Percentiles rank a stretch among this genome's conserved stretches.
Evolutionary conservation across 2,329 filamentous ascomycete genomes (phyloP).

Genomic region (Tolypocladium endophyticum): DNA sequence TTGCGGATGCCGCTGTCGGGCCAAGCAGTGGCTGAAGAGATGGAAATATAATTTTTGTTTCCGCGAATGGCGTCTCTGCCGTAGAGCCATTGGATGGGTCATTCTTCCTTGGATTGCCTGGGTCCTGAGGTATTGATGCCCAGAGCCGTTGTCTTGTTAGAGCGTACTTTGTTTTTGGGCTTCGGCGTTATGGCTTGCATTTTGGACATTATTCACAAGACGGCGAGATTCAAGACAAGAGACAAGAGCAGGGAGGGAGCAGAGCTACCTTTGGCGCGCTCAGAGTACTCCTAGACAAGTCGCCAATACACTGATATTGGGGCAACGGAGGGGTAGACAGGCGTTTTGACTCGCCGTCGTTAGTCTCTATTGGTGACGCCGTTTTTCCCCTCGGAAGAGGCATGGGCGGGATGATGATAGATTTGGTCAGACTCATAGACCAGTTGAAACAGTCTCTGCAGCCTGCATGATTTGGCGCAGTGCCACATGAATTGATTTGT

Average conservation of each 20-base stretch:
- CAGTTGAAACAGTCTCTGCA: not conserved
- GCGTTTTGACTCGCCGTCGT: not conserved
- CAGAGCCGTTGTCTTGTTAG: not conserved
- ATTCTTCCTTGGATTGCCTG: not conserved
- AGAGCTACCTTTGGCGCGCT: not conserved
- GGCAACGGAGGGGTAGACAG: not conserved
- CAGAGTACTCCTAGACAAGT: not conserved
- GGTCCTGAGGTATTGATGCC: not conserved
- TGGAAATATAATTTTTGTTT: not conserved
- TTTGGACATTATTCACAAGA: not conserved
- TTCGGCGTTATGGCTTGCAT: not conserved
- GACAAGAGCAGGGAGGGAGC: not conserved
- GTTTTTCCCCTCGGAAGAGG: not conserved
- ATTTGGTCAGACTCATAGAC: not conserved
- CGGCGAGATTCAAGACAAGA: not conserved
- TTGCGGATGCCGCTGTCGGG: constrained; percentile 7
- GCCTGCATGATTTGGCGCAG: not conserved
- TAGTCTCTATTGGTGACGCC: not conserved
- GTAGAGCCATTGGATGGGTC: not conserved
- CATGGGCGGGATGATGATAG: not conserved
- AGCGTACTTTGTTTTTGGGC: not conserved
- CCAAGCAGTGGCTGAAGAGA: constrained; percentile 16
- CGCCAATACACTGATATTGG: not conserved
- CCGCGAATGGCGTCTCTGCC: not conserved
- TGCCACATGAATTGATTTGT: not conserved